Base-by-base conservation (phyloP, 179 eudicot genomes). In the Beta lomatogona region DNA sequence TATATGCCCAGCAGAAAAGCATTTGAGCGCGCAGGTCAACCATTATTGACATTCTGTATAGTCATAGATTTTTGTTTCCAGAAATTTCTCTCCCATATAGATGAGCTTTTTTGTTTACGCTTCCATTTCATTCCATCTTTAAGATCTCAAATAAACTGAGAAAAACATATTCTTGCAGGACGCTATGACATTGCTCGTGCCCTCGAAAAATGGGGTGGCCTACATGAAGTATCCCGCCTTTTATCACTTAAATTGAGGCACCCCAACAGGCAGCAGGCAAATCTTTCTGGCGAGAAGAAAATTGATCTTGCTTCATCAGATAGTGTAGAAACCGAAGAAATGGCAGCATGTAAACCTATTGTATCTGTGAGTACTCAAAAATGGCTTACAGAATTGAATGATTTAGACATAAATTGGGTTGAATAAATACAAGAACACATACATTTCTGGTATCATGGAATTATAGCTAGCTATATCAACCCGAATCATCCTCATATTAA, bases 161-260 rank as follows among this genome's bases (percentile, higher is more conserved):
- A 73, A 71, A 21, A 71, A 21, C 73, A 14, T 21, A 73, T 74
- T 82, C 72, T 48, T 85, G 77, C 86, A 94, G 99, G 98, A 52
- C 98, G 99, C 16, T 96, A 89, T 84, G 98, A 96, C 87, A 94
- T 96, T 83, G 99, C 99, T 44, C 93, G 99, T 19, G 97, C 99
- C 21, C 82, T 94, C 81, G 99, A 94, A 88, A 94, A 93, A 90
- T 94, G 99, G 99, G 99, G 99, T 7, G 98, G 99, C 69, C 87
- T 94, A 53, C 97, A 93, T 76, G 99, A 96, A 91, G 99, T 94
- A 71, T 92, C 99, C 22, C 98, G 98, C 25, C 97, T 96, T 83
- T 86, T 96, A 9, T 89, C 93, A 3, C 91, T 96, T 15, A 91
- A 93, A 83, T 85, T 90, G 79, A 88, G 99, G 81, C 98, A 91